Evolutionary conservation across 441 rosid genomes (phyloP).

Genomic region (Mallotus japonicus): DNA sequence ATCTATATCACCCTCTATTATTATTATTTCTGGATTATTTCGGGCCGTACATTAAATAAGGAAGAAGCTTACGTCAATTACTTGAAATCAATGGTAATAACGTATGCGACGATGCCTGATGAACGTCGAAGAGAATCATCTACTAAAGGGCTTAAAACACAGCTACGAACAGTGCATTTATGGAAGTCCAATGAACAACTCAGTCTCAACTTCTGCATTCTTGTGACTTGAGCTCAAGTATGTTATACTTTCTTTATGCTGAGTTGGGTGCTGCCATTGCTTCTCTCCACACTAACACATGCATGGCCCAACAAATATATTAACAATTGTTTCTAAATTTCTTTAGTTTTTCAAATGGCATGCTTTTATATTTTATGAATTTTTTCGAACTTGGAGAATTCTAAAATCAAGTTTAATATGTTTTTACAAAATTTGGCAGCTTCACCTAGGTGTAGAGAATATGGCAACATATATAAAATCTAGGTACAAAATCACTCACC

Average conservation of each 20-base stretch:
- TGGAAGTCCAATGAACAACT: slow-evolving; percentile 54
- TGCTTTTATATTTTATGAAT: neutral
- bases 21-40: too few species aligned
- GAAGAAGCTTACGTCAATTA: too few species aligned
- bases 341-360: too few species aligned
- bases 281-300: slow-evolving; percentile 24
- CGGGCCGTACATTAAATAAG: too few species aligned
- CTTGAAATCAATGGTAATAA: too few species aligned
- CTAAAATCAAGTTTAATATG: too few species aligned
- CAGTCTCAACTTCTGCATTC: slow-evolving; percentile 53
- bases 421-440: too few species aligned
- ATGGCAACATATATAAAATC: neutral
- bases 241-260: slow-evolving; percentile 16
- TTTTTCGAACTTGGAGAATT: too few species aligned
- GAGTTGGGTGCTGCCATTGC: slow-evolving; percentile 25
- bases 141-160: too few species aligned
- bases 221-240: slow-evolving; percentile 22
- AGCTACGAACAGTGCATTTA: neutral
- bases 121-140: too few species aligned
- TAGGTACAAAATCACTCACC: slow-evolving; percentile 29
- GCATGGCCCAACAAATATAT: neutral
- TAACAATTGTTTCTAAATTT: neutral
- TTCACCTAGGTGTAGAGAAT: neutral
- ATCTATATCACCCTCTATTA: too few species aligned
- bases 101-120: too few species aligned